A percentile compares a stretch with the other conserved stretches of the same genome.
Evolutionary conservation across 2,329 filamentous ascomycete genomes (phyloP).

Genomic region (Didymella segeticola): DNA sequence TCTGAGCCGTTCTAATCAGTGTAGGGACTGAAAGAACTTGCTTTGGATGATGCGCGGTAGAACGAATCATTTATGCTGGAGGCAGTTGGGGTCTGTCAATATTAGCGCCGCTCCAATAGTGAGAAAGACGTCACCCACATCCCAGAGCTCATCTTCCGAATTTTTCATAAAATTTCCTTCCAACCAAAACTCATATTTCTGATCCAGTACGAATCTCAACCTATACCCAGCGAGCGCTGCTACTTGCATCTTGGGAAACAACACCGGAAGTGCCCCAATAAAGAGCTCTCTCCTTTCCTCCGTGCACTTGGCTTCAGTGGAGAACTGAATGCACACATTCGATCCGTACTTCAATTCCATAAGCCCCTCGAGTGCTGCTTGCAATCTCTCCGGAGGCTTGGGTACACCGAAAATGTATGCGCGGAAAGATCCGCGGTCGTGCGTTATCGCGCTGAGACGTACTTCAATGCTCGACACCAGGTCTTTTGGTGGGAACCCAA

Average conservation of each 20-base stretch:
- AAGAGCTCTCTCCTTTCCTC: slow-evolving; percentile 20
- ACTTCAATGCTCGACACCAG: slow-evolving; percentile 24
- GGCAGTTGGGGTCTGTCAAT: neutral
- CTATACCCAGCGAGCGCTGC: slow-evolving; percentile 15
- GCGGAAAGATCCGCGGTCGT: slow-evolving; percentile 26
- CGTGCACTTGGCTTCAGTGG: slow-evolving; percentile 19
- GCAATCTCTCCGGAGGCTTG: slow-evolving; percentile 24
- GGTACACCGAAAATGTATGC: slow-evolving; percentile 29
- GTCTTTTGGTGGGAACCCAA: slow-evolving; percentile 17
- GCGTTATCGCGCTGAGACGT: slow-evolving; percentile 23
- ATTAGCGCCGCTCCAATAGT: neutral
- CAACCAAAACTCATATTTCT: slow-evolving; percentile 14
- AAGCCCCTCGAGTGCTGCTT: slow-evolving; percentile 22
- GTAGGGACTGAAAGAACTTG: slow-evolving; percentile 12
- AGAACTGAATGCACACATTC: slow-evolving; percentile 22
- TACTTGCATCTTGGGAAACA: slow-evolving; percentile 16
- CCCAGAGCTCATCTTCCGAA: neutral
- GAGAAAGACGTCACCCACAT: neutral
- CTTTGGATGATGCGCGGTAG: neutral
- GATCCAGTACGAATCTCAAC: slow-evolving; percentile 25
- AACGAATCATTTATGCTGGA: slow-evolving; percentile 7
- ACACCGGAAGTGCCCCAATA: slow-evolving; percentile 7
- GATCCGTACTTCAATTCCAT: slow-evolving; percentile 23
- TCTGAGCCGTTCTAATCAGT: slow-evolving; percentile 3
- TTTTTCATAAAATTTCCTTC: neutral